A percentile compares a stretch with the other conserved stretches of the same genome.
These are phyloP conservation scores for Tylopilus sp. DNA, from an alignment of 1,284 basidiomycete species.

Conservation along the genomic window DNA sequence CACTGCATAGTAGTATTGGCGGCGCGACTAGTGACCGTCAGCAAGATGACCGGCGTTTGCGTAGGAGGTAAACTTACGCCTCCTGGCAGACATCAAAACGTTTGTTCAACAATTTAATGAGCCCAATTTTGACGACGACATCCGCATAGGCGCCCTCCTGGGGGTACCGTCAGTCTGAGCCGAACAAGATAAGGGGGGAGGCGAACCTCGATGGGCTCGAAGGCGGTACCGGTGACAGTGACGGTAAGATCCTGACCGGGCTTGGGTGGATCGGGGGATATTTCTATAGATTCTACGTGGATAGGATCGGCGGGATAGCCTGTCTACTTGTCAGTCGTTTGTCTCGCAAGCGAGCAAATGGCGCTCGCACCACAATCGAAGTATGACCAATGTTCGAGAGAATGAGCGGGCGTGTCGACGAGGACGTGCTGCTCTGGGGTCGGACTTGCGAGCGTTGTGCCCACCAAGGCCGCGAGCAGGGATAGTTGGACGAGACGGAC, in stretches of 20 bases:
- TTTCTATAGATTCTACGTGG: slow-evolving; percentile 60
- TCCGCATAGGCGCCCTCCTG: slow-evolving; percentile 90
- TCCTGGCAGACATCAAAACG: slow-evolving; percentile 87
- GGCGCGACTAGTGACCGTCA: slow-evolving; percentile 45
- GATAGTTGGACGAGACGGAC: slow-evolving; percentile 40
- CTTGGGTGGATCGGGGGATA: slow-evolving; percentile 79
- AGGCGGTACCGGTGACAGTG: slow-evolving; percentile 61
- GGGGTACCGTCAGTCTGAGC: slow-evolving; percentile 4
- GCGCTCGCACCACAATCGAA: slow-evolving; percentile 51
- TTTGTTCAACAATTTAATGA: slow-evolving; percentile 81
- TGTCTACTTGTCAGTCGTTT: slow-evolving; percentile 28
- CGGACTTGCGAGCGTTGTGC: slow-evolving; percentile 35
- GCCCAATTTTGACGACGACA: slow-evolving; percentile 84
- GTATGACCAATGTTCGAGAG: slow-evolving; percentile 51
- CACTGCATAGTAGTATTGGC: slow-evolving; percentile 74
- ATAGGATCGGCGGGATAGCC: slow-evolving; percentile 48
- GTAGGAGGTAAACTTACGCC: slow-evolving; percentile 61
- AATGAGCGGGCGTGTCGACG: slow-evolving; percentile 33
- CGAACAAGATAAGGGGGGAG: background rate
- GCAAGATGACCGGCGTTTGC: background rate
- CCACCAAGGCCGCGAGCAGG: slow-evolving; percentile 36
- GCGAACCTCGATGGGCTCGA: slow-evolving; percentile 62
- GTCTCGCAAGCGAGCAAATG: background rate
- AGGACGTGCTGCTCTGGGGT: slow-evolving; percentile 41
- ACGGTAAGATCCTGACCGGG: slow-evolving; percentile 84